Evolutionary conservation across 2,329 filamentous ascomycete species (phyloP), one percentile per base, ranked within the genome.

Genomic region (Penicillium sp.): DNA sequence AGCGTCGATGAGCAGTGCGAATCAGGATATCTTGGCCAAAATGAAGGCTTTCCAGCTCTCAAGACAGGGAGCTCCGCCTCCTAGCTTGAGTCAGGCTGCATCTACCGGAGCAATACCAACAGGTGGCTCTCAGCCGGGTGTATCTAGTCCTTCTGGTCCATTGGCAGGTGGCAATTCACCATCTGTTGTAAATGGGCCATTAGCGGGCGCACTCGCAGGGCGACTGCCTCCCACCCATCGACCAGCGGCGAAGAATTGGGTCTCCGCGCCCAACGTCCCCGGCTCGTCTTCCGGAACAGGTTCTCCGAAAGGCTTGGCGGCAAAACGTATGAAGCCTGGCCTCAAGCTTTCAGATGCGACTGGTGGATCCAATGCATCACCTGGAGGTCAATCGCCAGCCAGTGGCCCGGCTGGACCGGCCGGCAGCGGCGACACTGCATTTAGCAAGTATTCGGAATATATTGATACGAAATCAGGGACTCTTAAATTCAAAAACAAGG

Each of bases 401-500:
- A 58, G 62, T 61, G 58, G 70, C 58, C 19, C 67, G 57, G 46
- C 75, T 55, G 77, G 79, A 17, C 19, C 67, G 56, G 44, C 75
- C 54, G 77, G 79, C 17, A 82, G 82, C 4, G 38, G 75, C 54
- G 78, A 81, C 26, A 83, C 83, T 7, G 78, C 84, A 56, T 85
- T 92, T 75, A 88, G 86, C 71, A 89, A 90, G 71, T 91, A 89
- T 70, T 83, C 88, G 35, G 89, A 97, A 66, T 95, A 91, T 72
- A 91, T 99, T 63, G 93, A 99, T 73, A 90, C 92, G 0, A 91
- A 97, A 72, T 92, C 92, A 55, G 95, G 95, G 11, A 96, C 91
- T 69, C 83, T 99, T 65, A 96, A 90, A 8, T 99, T 99, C 79
- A 91, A 93, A 70, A 93, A 93, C 68, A 96, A 96, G 68, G 95